Conservation (phyloP, 148 eudicot species). For the Amaranthus hypochondriacus region DNA sequence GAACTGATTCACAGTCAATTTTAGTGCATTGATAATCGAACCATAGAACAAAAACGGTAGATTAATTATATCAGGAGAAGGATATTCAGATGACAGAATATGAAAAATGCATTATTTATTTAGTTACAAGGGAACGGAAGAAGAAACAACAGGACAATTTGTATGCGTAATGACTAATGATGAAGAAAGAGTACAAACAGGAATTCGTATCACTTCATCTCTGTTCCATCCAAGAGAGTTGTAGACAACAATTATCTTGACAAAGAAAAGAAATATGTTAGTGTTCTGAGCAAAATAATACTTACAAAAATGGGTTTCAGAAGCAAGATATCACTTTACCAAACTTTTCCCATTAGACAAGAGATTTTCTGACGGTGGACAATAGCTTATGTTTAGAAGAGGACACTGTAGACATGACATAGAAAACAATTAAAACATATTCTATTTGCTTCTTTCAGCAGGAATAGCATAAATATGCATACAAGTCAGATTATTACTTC, state of each 20-base stretch:
- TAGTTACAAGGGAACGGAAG: neutral
- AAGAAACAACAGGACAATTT: neutral
- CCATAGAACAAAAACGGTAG: neutral
- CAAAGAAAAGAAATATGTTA: slow-evolving; percentile 13
- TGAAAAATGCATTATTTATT: too few species aligned
- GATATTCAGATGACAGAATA: neutral
- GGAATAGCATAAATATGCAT: neutral
- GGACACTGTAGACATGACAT: slow-evolving; percentile 54
- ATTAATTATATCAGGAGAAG: neutral
- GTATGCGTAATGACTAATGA: neutral
- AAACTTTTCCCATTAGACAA: slow-evolving; percentile 50
- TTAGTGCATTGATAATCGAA: neutral
- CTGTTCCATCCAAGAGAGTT: slow-evolving; percentile 78
- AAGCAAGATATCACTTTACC: slow-evolving; percentile 34
- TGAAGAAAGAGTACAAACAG: slow-evolving; percentile 42
- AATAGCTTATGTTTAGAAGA: slow-evolving; percentile 69
- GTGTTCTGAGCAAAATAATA: slow-evolving; percentile 6
- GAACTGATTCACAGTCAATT: slow-evolving; percentile 9
- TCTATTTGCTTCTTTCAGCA: neutral
- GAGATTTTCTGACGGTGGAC: slow-evolving; percentile 66
- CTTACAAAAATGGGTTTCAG: neutral
- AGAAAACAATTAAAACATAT: slow-evolving; percentile 16
- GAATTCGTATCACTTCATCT: slow-evolving; percentile 64
- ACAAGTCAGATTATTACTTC: neutral
- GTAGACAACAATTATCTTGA: slow-evolving; percentile 62